Conservation (phyloP, 2,329 filamentous ascomycete genomes). For the Arthrobotrys conoides region DNA sequence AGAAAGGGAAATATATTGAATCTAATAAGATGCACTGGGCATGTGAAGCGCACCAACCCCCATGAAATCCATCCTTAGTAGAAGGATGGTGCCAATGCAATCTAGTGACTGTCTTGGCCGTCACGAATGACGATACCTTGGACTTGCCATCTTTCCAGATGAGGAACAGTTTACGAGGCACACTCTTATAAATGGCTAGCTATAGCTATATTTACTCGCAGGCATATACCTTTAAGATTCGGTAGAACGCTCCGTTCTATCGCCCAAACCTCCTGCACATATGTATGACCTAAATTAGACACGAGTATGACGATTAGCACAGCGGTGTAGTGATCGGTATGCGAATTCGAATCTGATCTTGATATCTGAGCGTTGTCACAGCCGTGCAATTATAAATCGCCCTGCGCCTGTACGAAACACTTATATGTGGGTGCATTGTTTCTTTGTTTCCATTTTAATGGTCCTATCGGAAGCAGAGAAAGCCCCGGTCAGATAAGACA, state of each 20-base stretch:
- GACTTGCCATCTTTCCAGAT: conserved; percentile 40
- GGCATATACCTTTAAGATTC: conserved; percentile 20
- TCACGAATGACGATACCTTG: conserved; percentile 38
- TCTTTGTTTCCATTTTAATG: conserved; percentile 59
- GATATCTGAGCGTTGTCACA: conserved; percentile 59
- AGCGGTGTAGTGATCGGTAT: conserved; percentile 30
- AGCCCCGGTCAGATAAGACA: conserved; percentile 51
- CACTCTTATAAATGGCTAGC: conserved; percentile 39
- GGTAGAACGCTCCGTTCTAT: conserved; percentile 37
- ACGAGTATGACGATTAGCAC: conserved; percentile 37
- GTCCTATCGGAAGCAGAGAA: conserved; percentile 51
- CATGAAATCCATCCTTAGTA: conserved; percentile 31
- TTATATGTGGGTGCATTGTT: conserved; percentile 46
- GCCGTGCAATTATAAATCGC: conserved; percentile 49
- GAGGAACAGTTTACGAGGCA: conserved; percentile 56
- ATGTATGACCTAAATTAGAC: conserved; percentile 57
- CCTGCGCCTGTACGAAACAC: conserved; percentile 54
- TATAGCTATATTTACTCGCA: conserved; percentile 29
- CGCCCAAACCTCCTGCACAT: conserved; percentile 23
- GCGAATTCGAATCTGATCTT: conserved; percentile 35
- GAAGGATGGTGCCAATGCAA: conserved; percentile 34
- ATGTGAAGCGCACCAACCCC: conserved; percentile 39
- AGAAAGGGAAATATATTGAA: conserved; percentile 2
- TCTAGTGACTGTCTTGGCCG: conserved; percentile 23
- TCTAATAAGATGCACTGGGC: conserved; percentile 23